Evolutionary conservation across 495 filamentous ascomycete genomes (phyloP).

Genomic region (Recurvomyces mirabilis): DNA sequence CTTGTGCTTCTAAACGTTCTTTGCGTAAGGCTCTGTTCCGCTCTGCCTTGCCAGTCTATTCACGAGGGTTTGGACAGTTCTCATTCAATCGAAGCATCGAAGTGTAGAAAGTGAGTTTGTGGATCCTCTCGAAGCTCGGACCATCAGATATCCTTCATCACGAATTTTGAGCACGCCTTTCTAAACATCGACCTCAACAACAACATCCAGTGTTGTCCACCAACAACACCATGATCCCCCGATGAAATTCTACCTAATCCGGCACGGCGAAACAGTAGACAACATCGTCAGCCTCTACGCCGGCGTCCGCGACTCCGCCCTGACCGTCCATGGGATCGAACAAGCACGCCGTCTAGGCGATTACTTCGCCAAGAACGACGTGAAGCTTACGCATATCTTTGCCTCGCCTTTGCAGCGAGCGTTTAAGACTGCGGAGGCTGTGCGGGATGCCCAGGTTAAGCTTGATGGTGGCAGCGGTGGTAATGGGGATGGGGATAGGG

Average conservation of each 20-base stretch:
- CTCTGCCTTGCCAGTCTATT: too few species aligned
- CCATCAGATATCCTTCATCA: too few species aligned
- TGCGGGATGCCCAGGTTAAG: conserved; percentile 49
- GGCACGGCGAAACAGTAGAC: conserved; percentile 81
- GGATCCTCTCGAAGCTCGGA: too few species aligned
- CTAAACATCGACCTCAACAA: not conserved
- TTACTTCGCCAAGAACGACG: conserved; percentile 37
- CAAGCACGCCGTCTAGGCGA: conserved; percentile 56
- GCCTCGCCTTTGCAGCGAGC: conserved; percentile 72
- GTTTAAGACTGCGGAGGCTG: conserved; percentile 53
- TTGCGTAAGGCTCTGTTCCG: too few species aligned
- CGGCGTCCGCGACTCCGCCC: conserved; percentile 61
- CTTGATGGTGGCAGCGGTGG: too few species aligned
- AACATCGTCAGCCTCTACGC: conserved; percentile 66
- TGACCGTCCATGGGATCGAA: conserved; percentile 71
- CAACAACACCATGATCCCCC: not conserved
- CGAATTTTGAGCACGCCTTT: not conserved
- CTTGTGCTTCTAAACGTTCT: too few species aligned
- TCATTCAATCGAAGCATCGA: too few species aligned
- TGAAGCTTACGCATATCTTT: conserved; percentile 52
- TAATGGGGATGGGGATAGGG: not conserved
- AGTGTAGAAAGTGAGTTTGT: too few species aligned
- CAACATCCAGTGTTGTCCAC: too few species aligned
- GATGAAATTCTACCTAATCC: conserved; percentile 67
- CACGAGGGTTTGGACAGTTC: too few species aligned